Evolutionary conservation across 495 filamentous ascomycete genomes (phyloP).

Genomic region (Lophium mytilinum): DNA sequence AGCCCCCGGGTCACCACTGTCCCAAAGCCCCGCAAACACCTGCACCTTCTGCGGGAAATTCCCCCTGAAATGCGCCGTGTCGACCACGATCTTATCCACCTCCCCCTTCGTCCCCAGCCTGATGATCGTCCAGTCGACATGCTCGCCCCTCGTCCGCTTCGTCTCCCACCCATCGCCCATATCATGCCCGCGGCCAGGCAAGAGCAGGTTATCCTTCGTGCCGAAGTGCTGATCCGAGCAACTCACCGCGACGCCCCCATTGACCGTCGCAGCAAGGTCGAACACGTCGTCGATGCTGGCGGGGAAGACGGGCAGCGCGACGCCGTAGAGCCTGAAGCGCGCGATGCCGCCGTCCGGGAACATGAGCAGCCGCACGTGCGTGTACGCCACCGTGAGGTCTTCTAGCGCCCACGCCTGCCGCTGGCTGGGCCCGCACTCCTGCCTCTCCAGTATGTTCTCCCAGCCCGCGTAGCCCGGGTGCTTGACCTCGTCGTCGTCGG

Average conservation of each 20-base stretch:
- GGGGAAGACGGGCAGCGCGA: slow-evolving; percentile 65
- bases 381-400: slow-evolving; percentile 54
- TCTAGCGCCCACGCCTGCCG: slow-evolving; percentile 72
- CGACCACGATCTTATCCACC: slow-evolving; percentile 66
- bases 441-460: slow-evolving; percentile 62
- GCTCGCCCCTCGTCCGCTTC: slow-evolving; percentile 63
- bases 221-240: slow-evolving; percentile 87
- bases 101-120: slow-evolving; percentile 63
- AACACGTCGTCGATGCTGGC: slow-evolving; percentile 53
- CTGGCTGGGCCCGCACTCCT: slow-evolving; percentile 67
- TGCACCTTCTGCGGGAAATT: slow-evolving; percentile 78
- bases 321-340: slow-evolving; percentile 72
- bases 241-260: slow-evolving; percentile 66
- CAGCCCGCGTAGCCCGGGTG: slow-evolving; percentile 52
- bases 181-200: slow-evolving; percentile 78
- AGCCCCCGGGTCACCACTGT: slow-evolving; percentile 41
- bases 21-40: slow-evolving; percentile 56
- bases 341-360: slow-evolving; percentile 94
- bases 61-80: slow-evolving; percentile 84
- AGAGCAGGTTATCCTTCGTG: slow-evolving; percentile 69
- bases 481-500: slow-evolving; percentile 43
- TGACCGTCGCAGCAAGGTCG: slow-evolving; percentile 74
- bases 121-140: slow-evolving; percentile 82
- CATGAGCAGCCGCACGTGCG: slow-evolving; percentile 81
- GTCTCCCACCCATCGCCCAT: slow-evolving; percentile 98